Conservation (phyloP, 345 rosid genomes). For the Eucalyptus pauciflora region DNA sequence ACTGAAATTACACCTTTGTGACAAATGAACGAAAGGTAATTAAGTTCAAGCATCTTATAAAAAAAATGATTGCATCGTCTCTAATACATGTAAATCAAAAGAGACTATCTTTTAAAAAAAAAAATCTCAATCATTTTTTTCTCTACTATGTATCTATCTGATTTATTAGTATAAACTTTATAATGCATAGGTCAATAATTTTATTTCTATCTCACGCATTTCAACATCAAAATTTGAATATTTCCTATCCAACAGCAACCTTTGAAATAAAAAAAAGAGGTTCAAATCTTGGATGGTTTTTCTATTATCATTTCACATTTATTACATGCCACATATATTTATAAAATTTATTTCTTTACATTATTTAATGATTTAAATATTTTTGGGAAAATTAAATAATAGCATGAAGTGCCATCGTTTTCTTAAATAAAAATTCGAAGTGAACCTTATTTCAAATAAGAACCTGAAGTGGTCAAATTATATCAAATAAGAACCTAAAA, state of each 20-base stretch:
- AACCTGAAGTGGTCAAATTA: fast-evolving
- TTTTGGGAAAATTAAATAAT: not conserved
- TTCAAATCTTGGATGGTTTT: not conserved
- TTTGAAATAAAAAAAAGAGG: not conserved
- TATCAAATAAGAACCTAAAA: fast-evolving
- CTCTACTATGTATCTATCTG: not conserved
- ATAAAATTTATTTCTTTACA: not conserved
- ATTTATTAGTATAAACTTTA: not conserved
- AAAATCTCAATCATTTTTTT: not conserved
- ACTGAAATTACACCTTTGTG: not conserved
- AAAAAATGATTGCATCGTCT: not conserved
- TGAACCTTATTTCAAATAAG: fast-evolving
- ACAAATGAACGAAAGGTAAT: not conserved
- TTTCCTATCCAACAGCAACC: not conserved
- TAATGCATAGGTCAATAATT: not conserved
- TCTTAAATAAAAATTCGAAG: no score
- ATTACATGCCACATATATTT: not conserved
- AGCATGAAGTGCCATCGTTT: no score
- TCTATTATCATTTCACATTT: not conserved
- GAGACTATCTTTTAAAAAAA: not conserved
- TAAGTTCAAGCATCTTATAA: not conserved
- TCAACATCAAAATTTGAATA: not conserved
- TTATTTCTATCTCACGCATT: not conserved
- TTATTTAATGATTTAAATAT: not conserved
- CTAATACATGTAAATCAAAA: not conserved